Percentiles rank a stretch among this genome's conserved stretches.
Conservation (phyloP, 345 rosid species). For the Angophora floribunda region DNA sequence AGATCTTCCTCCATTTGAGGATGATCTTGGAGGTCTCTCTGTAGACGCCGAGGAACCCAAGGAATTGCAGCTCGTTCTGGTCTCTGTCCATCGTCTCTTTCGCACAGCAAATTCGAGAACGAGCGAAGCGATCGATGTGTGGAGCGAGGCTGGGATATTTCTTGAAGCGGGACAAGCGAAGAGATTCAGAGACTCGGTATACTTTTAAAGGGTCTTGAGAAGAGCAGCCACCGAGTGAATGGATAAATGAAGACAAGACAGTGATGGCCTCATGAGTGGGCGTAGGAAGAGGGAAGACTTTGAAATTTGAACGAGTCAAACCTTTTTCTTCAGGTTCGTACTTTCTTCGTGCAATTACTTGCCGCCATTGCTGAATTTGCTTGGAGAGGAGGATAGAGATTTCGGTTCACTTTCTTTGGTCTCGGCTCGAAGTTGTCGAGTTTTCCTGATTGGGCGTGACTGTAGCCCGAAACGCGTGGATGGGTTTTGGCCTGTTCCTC, state of each 20-base stretch:
- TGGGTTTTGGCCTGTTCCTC: neutral
- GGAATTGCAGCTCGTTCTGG: constrained; percentile 30
- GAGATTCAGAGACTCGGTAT: neutral
- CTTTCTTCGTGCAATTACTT: neutral
- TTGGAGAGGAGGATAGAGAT: neutral
- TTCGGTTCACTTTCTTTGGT: neutral
- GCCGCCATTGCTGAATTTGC: neutral
- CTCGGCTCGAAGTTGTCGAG: neutral
- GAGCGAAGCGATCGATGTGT: neutral
- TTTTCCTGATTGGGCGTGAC: neutral
- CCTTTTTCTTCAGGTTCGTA: neutral
- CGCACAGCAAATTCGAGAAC: neutral
- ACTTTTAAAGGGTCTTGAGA: neutral
- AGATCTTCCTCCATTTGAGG: constrained; percentile 29
- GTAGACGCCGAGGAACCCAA: constrained; percentile 24
- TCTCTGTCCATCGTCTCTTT: constrained; percentile 24
- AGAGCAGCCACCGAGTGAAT: neutral
- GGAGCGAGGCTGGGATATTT: neutral
- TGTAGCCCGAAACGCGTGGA: neutral
- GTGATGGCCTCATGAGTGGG: neutral
- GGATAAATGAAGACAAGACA: neutral
- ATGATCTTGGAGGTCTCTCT: constrained; percentile 32
- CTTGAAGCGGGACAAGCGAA: neutral
- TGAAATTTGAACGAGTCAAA: neutral
- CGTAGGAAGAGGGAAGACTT: neutral